Percentiles rank a stretch among this genome's conserved stretches.
Evolutionary conservation across 768 basidiomycete genomes (phyloP).

Genomic region (Kondoa subrosea): DNA sequence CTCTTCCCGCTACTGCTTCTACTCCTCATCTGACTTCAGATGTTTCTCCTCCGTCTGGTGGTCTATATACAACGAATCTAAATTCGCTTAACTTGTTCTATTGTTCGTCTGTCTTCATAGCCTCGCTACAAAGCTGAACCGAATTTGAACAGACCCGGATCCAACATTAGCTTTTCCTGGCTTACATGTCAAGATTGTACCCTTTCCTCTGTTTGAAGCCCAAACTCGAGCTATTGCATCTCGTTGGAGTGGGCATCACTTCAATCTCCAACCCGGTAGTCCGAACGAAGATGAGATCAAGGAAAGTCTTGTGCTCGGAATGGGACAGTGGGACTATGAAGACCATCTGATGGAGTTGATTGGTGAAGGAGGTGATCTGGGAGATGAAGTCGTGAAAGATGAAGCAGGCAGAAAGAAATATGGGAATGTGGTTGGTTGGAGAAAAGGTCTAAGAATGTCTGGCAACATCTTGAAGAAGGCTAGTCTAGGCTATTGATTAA

Average conservation of each 20-base stretch:
- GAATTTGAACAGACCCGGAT: slow-evolving; percentile 2
- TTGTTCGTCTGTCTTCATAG: slow-evolving; percentile 30
- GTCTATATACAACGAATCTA: slow-evolving; percentile 29
- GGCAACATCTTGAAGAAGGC: slow-evolving; percentile 19
- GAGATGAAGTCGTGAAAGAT: slow-evolving; percentile 4
- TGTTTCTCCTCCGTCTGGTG: slow-evolving; percentile 23
- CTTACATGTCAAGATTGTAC: slow-evolving; percentile 16
- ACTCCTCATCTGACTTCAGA: slow-evolving; percentile 10
- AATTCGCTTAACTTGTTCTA: slow-evolving; percentile 33
- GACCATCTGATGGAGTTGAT: slow-evolving; percentile 19
- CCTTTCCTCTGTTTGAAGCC: slow-evolving; percentile 22
- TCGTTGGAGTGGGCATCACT: slow-evolving; percentile 4
- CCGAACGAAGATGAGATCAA: slow-evolving; percentile 9
- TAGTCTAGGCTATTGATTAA: slow-evolving; percentile 17
- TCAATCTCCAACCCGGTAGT: not conserved
- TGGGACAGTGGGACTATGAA: slow-evolving; percentile 8
- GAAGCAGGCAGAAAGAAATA: slow-evolving; percentile 12
- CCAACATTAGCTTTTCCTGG: not conserved
- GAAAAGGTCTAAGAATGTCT: slow-evolving; percentile 15
- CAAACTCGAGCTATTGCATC: slow-evolving; percentile 19
- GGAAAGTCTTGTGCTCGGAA: not conserved
- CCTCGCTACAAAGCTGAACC: slow-evolving; percentile 31
- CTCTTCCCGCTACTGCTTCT: not conserved
- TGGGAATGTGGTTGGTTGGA: slow-evolving; percentile 6
- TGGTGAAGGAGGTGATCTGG: slow-evolving; percentile 15